Evolutionary conservation across 2,329 filamentous ascomycete species (phyloP), one percentile per base, ranked within the genome.

Genomic region (Colletotrichum australisinense): DNA sequence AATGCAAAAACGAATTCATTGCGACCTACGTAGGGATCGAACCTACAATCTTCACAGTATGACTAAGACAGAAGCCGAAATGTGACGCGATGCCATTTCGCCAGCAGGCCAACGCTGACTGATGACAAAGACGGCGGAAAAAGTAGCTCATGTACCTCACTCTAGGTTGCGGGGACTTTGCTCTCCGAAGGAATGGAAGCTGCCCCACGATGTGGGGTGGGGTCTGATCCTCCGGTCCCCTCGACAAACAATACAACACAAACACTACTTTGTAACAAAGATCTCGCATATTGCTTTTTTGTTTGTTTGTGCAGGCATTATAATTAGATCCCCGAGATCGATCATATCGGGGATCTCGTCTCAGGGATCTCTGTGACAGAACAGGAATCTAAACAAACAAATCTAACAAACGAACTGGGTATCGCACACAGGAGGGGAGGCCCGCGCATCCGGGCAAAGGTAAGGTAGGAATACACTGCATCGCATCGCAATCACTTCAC

Each of bases 61-160:
- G 67, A 71, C 67, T 28, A 67, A 19, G 38, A 19, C 14, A 38
- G 28, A 19, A 70, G 71, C 71, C 71, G 71, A 73, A 73, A 73
- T 73, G 60, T 73, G 71, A 73, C 71, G 71, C 71, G 71, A 73
- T 73, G 71, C 71, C 71, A 73, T 73, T 73, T 73, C 71, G 71
- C 71, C 71, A 73, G 71, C 71, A 73, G 71, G 71, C 71, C 71
- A 49, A 56, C 5, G 8, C n/a, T 32, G 53, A 35, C 16, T 49
- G 60, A 52, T 73, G 67, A 22, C 19, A 5, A 42, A 38, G 7
- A 0, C 0, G 0, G 0, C 0, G 0, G 0, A 2, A 8, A 5
- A 28, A 28, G 1, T 16, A 6, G 0, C 4, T 6, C 11, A 73
- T 65, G 67, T 73, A 73, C 30, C n/a, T n/a, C 1, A 9, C 2